Evolutionary conservation across 2,329 filamentous ascomycete genomes (phyloP).

Genomic region (Botryotinia narcissicola): DNA sequence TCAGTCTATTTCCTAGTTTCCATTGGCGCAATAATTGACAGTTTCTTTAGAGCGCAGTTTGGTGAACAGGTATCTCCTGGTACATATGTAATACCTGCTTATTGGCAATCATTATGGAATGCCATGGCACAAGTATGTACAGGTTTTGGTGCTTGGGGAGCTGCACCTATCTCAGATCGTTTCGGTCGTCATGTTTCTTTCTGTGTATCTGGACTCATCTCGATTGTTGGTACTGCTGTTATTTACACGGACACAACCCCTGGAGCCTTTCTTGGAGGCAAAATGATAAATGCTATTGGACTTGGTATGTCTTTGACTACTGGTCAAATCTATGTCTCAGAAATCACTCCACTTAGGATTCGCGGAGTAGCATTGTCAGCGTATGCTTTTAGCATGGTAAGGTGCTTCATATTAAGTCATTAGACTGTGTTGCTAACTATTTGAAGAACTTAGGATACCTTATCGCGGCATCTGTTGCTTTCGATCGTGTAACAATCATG

Average conservation of each 20-base stretch:
- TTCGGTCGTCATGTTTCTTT: neutral
- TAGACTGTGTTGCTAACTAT: neutral
- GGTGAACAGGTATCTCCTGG: neutral
- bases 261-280: neutral
- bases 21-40: neutral
- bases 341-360: conserved; percentile 7
- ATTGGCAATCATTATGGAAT: conserved; percentile 12
- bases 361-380: conserved; percentile 13
- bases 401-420: neutral
- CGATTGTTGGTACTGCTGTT: neutral
- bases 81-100: neutral
- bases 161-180: neutral
- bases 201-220: neutral
- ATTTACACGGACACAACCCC: neutral
- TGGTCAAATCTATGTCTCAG: conserved; percentile 8
- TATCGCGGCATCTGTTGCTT: conserved; percentile 11
- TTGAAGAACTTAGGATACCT: neutral
- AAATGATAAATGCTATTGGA: neutral
- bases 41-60: neutral
- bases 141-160: conserved; percentile 13
- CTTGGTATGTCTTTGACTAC: conserved; percentile 11
- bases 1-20: neutral
- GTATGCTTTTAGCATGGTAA: conserved; percentile 5
- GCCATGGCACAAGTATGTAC: conserved; percentile 9
- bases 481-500: conserved; percentile 7